Evolutionary conservation across 2,329 filamentous ascomycete species (phyloP).

Genomic region (Hypomyces rosellus): DNA sequence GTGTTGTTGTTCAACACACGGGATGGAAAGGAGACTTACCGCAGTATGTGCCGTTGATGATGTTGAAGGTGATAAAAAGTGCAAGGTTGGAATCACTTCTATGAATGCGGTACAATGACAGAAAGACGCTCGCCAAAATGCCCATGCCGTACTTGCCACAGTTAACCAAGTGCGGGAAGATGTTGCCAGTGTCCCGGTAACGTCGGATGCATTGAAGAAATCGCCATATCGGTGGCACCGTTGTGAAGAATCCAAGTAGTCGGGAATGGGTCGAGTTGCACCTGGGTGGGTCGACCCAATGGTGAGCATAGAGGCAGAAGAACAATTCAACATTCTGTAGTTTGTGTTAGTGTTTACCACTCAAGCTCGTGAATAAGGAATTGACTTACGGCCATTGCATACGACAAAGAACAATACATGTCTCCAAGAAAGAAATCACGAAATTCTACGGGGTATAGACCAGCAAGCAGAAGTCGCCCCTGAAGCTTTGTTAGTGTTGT

Average conservation of each 20-base stretch:
- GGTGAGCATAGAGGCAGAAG: constrained; percentile 83
- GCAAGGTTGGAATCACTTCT: constrained; percentile 51
- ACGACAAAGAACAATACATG: constrained; percentile 94
- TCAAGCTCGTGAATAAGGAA: not conserved
- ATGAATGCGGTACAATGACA: constrained; percentile 80
- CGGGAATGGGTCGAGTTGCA: constrained; percentile 86
- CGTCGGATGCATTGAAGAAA: constrained; percentile 85
- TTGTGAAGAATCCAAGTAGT: constrained; percentile 75
- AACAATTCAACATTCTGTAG: constrained; percentile 79
- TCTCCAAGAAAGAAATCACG: constrained; percentile 96
- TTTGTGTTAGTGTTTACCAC: not conserved
- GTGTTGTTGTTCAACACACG: not conserved
- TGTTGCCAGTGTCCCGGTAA: constrained; percentile 77
- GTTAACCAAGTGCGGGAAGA: constrained; percentile 90
- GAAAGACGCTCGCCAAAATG: constrained; percentile 68
- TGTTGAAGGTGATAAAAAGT: constrained; percentile 72
- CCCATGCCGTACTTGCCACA: constrained; percentile 85
- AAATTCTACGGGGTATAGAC: constrained; percentile 90
- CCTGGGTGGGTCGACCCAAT: constrained; percentile 64
- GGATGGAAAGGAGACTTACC: constrained; percentile 43
- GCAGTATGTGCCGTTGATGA: constrained; percentile 76
- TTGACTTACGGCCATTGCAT: constrained; percentile 70
- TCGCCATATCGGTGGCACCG: constrained; percentile 83
- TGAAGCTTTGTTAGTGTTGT: constrained; percentile 29
- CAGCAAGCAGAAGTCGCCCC: constrained; percentile 81